Evolutionary conservation across 2,329 filamentous ascomycete species (phyloP).

Genomic region (Monilinia fructigena): DNA sequence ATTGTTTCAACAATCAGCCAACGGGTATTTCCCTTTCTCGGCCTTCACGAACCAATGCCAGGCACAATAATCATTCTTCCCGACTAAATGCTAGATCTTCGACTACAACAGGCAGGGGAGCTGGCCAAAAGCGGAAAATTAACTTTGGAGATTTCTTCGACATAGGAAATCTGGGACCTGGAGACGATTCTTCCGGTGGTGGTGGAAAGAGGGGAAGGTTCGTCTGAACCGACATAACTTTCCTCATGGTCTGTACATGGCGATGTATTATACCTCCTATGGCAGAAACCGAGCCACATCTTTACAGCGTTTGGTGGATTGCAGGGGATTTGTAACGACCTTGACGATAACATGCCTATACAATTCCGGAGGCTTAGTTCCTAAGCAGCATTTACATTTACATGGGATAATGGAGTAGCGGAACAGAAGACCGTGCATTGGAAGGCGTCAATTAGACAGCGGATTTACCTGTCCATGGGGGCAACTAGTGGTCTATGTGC

Average conservation of each 20-base stretch:
- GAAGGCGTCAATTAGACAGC: slow-evolving; percentile 20
- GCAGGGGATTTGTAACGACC: slow-evolving; percentile 21
- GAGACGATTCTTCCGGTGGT: slow-evolving; percentile 53
- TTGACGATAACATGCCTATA: slow-evolving; percentile 21
- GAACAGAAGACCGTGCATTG: slow-evolving; percentile 20
- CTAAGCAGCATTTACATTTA: slow-evolving; percentile 23
- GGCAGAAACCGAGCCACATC: not conserved
- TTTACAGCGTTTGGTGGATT: slow-evolving; percentile 10
- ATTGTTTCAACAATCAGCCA: slow-evolving; percentile 29
- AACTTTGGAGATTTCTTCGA: slow-evolving; percentile 76
- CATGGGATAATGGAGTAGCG: slow-evolving; percentile 20
- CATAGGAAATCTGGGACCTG: slow-evolving; percentile 59
- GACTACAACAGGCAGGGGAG: slow-evolving; percentile 54
- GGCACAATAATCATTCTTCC: slow-evolving; percentile 36
- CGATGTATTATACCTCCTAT: slow-evolving; percentile 16
- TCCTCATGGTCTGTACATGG: not conserved
- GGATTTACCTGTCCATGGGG: slow-evolving; percentile 15
- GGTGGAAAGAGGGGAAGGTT: slow-evolving; percentile 41
- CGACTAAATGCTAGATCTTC: slow-evolving; percentile 31
- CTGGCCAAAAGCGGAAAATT: slow-evolving; percentile 70
- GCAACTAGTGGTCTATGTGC: slow-evolving; percentile 19
- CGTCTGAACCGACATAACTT: slow-evolving; percentile 30
- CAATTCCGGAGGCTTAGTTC: slow-evolving; percentile 16
- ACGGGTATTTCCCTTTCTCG: slow-evolving; percentile 36
- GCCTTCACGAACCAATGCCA: slow-evolving; percentile 32